A percentile compares a stretch with the other conserved stretches of the same genome.
Evolutionary conservation across 1,139 yeast genomes (phyloP).

Genomic region (Zygosaccharomyces pseudobailii): DNA sequence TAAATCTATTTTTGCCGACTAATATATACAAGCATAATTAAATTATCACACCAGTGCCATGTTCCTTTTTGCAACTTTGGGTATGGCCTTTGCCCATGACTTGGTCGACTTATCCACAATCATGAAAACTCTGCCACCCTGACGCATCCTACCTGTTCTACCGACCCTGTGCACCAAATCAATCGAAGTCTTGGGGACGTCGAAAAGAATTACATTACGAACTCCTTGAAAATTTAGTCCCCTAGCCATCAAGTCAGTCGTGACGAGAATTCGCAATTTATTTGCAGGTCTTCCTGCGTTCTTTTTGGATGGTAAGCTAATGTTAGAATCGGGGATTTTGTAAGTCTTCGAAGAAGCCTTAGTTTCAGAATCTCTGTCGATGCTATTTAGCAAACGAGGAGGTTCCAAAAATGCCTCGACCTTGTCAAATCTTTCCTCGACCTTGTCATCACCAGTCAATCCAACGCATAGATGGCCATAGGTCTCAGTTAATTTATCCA

Average conservation of each 20-base stretch:
- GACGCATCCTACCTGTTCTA: constrained; percentile 89
- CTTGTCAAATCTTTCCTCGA: constrained; percentile 52
- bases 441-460: constrained; percentile 59
- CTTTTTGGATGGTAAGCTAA: constrained; percentile 12
- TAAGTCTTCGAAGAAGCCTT: constrained; percentile 12
- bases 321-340: constrained; percentile 27
- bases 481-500: constrained; percentile 45
- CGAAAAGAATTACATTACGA: constrained; percentile 77
- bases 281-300: constrained; percentile 30
- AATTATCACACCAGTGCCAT: constrained; percentile 19
- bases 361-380: constrained; percentile 22
- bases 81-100: constrained; percentile 81
- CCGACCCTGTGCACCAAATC: constrained; percentile 91
- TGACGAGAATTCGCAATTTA: constrained; percentile 58
- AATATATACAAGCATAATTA: constrained; percentile 3
- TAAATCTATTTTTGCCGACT: neutral
- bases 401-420: constrained; percentile 61
- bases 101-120: constrained; percentile 58
- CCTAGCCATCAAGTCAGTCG: constrained; percentile 88
- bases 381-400: constrained; percentile 36
- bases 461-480: constrained; percentile 61
- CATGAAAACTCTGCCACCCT: constrained; percentile 80
- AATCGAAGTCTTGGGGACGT: constrained; percentile 77
- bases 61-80: constrained; percentile 57
- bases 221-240: constrained; percentile 84